These are phyloP conservation scores for Colletotrichum ledebouriae DNA, from an alignment of 2,329 filamentous ascomycete genomes.

Conservation along the genomic window DNA sequence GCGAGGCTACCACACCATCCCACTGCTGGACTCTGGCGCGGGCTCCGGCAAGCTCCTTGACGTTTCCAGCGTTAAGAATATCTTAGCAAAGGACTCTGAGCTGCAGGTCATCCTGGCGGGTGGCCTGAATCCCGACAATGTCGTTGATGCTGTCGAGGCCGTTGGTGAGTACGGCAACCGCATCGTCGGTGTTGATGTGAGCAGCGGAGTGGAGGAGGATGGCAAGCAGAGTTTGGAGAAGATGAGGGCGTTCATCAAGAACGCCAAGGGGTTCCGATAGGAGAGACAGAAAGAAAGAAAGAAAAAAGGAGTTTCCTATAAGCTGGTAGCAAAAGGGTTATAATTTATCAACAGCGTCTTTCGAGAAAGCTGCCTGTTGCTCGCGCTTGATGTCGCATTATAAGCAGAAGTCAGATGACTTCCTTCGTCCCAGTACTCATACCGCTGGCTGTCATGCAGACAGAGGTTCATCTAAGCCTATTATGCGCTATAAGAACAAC, in stretches of 20 bases:
- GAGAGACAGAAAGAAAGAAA: not conserved
- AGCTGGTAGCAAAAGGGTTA: too few relatives aligned
- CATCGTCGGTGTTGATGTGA: constrained; percentile 90
- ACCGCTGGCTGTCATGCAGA: too few relatives aligned
- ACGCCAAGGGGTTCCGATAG: constrained; percentile 74
- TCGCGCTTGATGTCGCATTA: too few relatives aligned
- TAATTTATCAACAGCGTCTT: too few relatives aligned
- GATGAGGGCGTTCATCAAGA: constrained; percentile 84
- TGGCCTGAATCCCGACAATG: constrained; percentile 84
- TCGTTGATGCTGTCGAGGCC: constrained; percentile 73
- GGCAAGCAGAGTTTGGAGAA: constrained; percentile 85
- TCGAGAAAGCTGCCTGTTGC: too few relatives aligned
- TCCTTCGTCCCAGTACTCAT: too few relatives aligned
- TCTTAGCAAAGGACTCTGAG: constrained; percentile 76
- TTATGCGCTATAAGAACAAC: too few relatives aligned
- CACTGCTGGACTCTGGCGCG: constrained; percentile 87
- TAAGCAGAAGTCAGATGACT: too few relatives aligned
- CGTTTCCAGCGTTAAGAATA: constrained; percentile 74
- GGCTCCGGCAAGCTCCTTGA: constrained; percentile 87
- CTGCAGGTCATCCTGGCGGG: constrained; percentile 86
- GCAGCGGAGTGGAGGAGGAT: constrained; percentile 89
- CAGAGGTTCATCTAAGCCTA: too few relatives aligned
- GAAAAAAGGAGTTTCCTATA: too few relatives aligned
- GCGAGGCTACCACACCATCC: constrained; percentile 85
- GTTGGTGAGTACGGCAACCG: constrained; percentile 70